Base-by-base conservation (phyloP, 345 rosid species). In the Erodium maritimum region DNA sequence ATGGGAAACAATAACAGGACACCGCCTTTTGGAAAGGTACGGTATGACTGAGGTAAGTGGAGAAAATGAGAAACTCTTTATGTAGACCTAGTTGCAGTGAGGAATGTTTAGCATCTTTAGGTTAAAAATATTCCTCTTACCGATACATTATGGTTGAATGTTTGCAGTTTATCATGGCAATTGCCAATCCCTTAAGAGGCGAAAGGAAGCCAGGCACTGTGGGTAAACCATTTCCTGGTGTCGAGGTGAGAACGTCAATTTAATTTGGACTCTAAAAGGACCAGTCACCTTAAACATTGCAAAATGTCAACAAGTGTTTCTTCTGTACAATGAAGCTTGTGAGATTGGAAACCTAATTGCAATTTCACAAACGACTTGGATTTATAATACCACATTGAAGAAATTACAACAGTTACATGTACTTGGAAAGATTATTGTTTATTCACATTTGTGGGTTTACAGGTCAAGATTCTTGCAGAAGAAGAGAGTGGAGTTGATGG, bases 1-100 rank as follows among this genome's bases (percentile, higher is more conserved):
- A 65, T 93, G 99, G 99, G 99, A 93, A 77, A 67, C 73, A 56
- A 89, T 93, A 72, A 93, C 99, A 19, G 95, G 95, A 24, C 97
- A 93, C 58, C 82, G 91, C 60, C 97, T 93, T 61, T 71, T 93
- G 79, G 99, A 93, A 75, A 81, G 99, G 69, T 93, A 89, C 63
- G 99, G 99, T 62, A 93, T 93, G 99, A 89, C 99, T 37, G 99
- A 93, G 81, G 99, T 79, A 61, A 73, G 75, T 63, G 54, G 23
- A 53, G 42, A 33, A 19, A 68, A 34, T 21, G 21, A 34, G 67
- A 59, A 21, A 62, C 51, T 20, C 55, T 23, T 50, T 29, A 29
- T 29, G 37, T 4, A 9, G 37, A 20, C 54, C n/a, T n/a, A 17
- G 21, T 21, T 53, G 24, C 21, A 25, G 22, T 22, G n/a, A 62